These are phyloP conservation scores for Acer yangbiense DNA, from an alignment of 345 rosid species.

Conservation along the genomic window DNA sequence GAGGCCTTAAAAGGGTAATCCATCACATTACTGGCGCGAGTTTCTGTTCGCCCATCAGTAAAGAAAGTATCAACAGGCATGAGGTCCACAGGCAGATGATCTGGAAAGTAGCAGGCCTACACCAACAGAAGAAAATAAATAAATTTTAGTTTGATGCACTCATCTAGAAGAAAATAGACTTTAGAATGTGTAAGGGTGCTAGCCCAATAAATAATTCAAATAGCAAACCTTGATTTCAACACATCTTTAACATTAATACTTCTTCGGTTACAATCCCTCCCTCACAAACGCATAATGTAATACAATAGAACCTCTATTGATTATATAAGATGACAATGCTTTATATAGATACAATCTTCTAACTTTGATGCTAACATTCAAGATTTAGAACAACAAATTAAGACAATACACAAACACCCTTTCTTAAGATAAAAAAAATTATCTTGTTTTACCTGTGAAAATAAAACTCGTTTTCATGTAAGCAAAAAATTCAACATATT, in stretches of 20 bases:
- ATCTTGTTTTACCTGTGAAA: no score
- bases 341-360: not conserved
- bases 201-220: no score
- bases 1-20: slow-evolving; percentile 41
- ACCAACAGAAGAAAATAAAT: slow-evolving; percentile 16
- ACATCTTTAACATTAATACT: no score
- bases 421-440: not conserved
- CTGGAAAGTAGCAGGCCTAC: slow-evolving; percentile 41
- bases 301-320: not conserved
- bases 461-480: no score
- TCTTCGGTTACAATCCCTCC: no score
- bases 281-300: not conserved
- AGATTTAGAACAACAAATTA: not conserved
- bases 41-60: slow-evolving; percentile 18
- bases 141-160: not conserved
- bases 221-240: no score
- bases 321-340: not conserved
- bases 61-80: slow-evolving; percentile 31
- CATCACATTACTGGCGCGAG: slow-evolving; percentile 22
- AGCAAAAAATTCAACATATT: no score
- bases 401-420: not conserved
- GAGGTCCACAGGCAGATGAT: slow-evolving; percentile 35
- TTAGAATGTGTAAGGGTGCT: no score
- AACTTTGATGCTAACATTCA: not conserved
- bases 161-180: not conserved